phyloP scores from a whole-genome alignment of 1,284 basidiomycete genomes.

The Uromyces viciae-fabae region DNA sequence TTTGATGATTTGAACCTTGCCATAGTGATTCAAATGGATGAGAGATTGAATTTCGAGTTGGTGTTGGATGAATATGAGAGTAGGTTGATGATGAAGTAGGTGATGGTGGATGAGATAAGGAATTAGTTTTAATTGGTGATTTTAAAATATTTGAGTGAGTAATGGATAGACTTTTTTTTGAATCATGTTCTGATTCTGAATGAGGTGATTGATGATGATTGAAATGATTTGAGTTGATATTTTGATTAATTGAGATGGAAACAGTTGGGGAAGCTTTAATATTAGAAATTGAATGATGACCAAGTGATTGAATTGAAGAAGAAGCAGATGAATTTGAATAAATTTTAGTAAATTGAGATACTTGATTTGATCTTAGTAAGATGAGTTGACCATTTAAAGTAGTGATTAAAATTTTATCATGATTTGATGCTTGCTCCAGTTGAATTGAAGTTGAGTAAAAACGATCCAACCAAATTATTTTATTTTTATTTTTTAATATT shows the following conservation, averaged over 20 bases:
- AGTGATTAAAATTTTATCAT: background rate
- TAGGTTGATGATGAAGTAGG: background rate
- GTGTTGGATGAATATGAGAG: background rate
- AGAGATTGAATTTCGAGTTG: background rate
- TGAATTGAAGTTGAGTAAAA: background rate
- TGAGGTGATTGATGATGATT: background rate
- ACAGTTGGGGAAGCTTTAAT: conserved; percentile 39
- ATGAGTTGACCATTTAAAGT: conserved; percentile 20
- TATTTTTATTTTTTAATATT: too few species aligned
- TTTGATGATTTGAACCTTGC: conserved; percentile 32
- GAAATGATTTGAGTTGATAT: background rate
- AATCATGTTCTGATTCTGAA: background rate
- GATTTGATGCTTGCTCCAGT: conserved; percentile 10
- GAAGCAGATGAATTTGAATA: conserved; percentile 21
- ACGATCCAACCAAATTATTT: background rate
- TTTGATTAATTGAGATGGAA: conserved; percentile 9
- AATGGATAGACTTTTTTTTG: background rate
- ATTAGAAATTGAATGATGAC: conserved; percentile 20
- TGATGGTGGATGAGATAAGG: background rate
- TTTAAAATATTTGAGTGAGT: background rate
- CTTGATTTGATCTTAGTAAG: background rate
- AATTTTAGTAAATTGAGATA: background rate
- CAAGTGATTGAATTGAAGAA: conserved; percentile 12
- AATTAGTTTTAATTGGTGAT: background rate
- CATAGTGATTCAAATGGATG: conserved; percentile 35